Conservation (phyloP, 1,284 basidiomycete species). For the Lignosus rhinocerotis region DNA sequence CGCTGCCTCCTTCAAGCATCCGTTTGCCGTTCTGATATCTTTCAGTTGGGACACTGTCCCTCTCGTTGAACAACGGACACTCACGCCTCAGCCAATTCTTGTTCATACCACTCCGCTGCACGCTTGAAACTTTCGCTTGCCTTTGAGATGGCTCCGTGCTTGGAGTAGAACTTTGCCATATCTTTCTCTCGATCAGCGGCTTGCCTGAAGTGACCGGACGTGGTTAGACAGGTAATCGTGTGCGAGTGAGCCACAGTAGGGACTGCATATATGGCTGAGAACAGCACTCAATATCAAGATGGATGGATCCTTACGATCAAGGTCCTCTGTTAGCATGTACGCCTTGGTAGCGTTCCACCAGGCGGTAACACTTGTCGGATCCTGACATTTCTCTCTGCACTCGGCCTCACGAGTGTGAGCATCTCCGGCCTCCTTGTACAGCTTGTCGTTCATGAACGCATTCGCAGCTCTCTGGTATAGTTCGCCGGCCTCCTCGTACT, state of each 20-base stretch:
- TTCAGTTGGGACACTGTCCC: neutral
- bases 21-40: slow-evolving; percentile 81
- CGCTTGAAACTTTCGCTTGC: slow-evolving; percentile 91
- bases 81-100: slow-evolving; percentile 95
- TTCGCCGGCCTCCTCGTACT: slow-evolving; percentile 93
- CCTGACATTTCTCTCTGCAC: slow-evolving; percentile 84
- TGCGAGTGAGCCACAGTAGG: slow-evolving; percentile 89
- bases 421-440: slow-evolving; percentile 89
- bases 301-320: slow-evolving; percentile 62
- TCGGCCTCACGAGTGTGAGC: slow-evolving; percentile 89
- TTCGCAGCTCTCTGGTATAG: slow-evolving; percentile 95
- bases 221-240: slow-evolving; percentile 83
- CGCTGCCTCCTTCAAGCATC: slow-evolving; percentile 94
- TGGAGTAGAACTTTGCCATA: slow-evolving; percentile 90
- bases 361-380: slow-evolving; percentile 89
- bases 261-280: slow-evolving; percentile 50
- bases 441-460: slow-evolving; percentile 92
- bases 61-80: slow-evolving; percentile 35
- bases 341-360: slow-evolving; percentile 97
- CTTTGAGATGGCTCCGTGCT: slow-evolving; percentile 70
- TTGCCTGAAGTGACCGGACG: slow-evolving; percentile 91
- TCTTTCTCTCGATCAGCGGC: slow-evolving; percentile 98
- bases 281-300: neutral
- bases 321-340: slow-evolving; percentile 80
- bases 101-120: slow-evolving; percentile 96